Evolutionary conservation across 164 flowering plant genomes (phyloP), one percentile per base, ranked within the genome.

Genomic region (Stephania japonica): DNA sequence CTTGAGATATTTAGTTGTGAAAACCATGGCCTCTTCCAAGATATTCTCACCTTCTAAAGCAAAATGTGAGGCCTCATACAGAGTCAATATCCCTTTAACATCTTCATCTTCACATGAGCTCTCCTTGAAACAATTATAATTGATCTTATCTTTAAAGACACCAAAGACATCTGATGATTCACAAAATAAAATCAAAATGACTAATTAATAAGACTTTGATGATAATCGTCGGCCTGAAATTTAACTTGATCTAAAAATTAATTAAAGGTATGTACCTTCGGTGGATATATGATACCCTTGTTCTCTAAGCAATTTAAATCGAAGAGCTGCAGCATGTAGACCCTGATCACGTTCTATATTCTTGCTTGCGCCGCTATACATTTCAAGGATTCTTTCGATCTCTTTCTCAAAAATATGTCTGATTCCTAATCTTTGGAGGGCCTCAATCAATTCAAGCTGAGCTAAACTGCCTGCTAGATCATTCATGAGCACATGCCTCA

Each of bases 11-110:
- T 65, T 42, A 2, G 11, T 38, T 13, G 71, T 43, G 49, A 73
- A 67, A 0, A n/a, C 61, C 62, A 49, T 69, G 49, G 76, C 80
- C 62, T 75, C 71, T 9, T 78, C 76, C 18, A 75, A 24, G 9
- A 66, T 42, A 21, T 25, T 42, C 59, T 81, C 79, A 1, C 59
- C 76, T 21, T 81, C 81, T 32, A 71, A 14, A 42, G 69, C 73
- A 9, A 73, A 50, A 44, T 78, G 47, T 12, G 81, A 73, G 13
- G 77, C 77, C 38, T 78, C 77, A 38, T 53, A 78, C 3, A 81
- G 64, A 53, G 75, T 75, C 23, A 64, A 12, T 14, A 61, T 71
- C 73, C 63, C 63, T 16, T 56, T n/a, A 56, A 16, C 63, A 18
- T 56, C 23, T 47, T 47, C 63, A 18, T 56, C 23, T 47, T 47